A percentile compares a stretch with the other conserved stretches of the same genome.
These are phyloP conservation scores for Capsicum pubescens DNA, from an alignment of 257 asterid species.

Conservation along the genomic window DNA sequence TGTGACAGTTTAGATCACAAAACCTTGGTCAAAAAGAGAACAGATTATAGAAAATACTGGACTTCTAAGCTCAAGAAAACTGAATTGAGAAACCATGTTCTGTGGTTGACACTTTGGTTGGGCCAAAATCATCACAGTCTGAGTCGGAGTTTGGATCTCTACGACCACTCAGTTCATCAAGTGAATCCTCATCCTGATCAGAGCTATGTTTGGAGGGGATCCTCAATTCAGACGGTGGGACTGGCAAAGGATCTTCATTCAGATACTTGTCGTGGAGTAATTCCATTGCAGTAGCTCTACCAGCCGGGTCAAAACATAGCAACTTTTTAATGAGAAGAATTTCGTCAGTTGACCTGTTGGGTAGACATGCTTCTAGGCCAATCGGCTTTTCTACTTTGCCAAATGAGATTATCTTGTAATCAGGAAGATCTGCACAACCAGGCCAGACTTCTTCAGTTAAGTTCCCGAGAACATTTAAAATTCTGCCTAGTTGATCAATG, in stretches of 20 bases:
- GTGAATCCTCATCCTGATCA: slow-evolving; percentile 60
- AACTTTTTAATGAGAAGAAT: slow-evolving; percentile 62
- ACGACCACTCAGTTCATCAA: slow-evolving; percentile 54
- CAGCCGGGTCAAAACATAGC: slow-evolving; percentile 68
- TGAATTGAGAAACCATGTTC: slow-evolving; percentile 69
- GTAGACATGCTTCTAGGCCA: slow-evolving; percentile 69
- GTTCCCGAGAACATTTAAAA: slow-evolving; percentile 73
- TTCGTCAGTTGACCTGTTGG: slow-evolving; percentile 67
- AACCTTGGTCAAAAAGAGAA: no score
- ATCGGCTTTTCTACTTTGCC: slow-evolving; percentile 66
- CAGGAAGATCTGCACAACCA: slow-evolving; percentile 78
- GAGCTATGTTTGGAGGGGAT: slow-evolving; percentile 65
- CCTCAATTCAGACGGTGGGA: slow-evolving; percentile 64
- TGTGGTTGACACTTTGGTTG: slow-evolving; percentile 49
- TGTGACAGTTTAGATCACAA: no score
- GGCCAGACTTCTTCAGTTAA: slow-evolving; percentile 84
- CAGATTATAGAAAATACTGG: neutral
- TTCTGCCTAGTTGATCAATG: slow-evolving; percentile 80
- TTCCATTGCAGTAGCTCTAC: slow-evolving; percentile 82
- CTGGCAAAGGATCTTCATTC: slow-evolving; percentile 80
- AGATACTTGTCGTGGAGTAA: slow-evolving; percentile 80
- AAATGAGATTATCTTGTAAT: slow-evolving; percentile 78
- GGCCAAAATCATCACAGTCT: slow-evolving; percentile 73
- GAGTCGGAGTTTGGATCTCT: slow-evolving; percentile 67
- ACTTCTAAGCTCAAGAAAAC: slow-evolving; percentile 48